A percentile compares a stretch with the other conserved stretches of the same genome.
These are phyloP conservation scores for Saccharum spontaneum DNA, from an alignment of 176 grass and related monocot species.

Conservation along the genomic window DNA sequence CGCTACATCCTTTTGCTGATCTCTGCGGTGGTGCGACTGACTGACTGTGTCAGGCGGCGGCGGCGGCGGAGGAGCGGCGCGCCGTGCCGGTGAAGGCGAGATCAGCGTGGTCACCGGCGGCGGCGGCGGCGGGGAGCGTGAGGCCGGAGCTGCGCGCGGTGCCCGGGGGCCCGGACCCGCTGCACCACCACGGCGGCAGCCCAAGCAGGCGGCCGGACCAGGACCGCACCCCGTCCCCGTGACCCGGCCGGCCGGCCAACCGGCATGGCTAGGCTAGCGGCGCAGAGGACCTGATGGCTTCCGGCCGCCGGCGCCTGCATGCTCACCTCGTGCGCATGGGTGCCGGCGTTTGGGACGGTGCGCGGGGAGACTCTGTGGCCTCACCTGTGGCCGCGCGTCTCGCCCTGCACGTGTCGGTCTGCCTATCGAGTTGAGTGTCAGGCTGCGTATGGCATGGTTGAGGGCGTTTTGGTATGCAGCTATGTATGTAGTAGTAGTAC, in stretches of 20 bases:
- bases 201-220: conserved; percentile 31
- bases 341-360: background rate
- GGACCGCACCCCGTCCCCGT: background rate
- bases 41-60: background rate
- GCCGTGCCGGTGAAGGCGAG: background rate
- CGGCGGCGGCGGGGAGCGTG: background rate
- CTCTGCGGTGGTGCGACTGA: background rate
- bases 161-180: conserved; percentile 41
- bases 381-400: background rate
- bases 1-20: background rate
- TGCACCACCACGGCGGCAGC: conserved; percentile 45
- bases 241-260: background rate
- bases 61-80: background rate
- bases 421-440: too few species aligned
- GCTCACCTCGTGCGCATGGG: background rate
- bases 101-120: background rate
- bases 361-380: background rate
- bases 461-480: too few species aligned
- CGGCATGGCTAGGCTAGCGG: background rate
- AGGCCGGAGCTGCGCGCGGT: conserved; percentile 31
- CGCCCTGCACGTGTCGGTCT: background rate
- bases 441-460: too few species aligned
- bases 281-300: too few species aligned
- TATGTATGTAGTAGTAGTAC: too few species aligned
- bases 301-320: too few species aligned